Base-by-base conservation (phyloP, 495 filamentous ascomycete species). In the Neurospora sp. region DNA sequence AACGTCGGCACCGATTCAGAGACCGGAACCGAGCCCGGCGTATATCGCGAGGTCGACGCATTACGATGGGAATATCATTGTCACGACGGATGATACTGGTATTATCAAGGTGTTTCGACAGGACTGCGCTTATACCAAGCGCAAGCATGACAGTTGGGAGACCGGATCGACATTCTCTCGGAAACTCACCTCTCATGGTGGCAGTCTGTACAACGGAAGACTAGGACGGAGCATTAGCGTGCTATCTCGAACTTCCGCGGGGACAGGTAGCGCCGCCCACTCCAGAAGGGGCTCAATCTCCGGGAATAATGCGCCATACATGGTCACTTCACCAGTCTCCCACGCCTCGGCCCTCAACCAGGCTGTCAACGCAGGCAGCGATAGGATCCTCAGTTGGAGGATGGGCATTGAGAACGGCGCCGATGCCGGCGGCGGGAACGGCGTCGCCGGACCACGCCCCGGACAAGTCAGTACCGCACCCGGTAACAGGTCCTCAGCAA, bases 41-140 rank as follows among this genome's bases (percentile, higher is more conserved):
- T 97, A 94, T 78, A 82, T 96, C 27, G 85, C 91, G 8, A 88
- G 95, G 5, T 90, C 89, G 16, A 86, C 83, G 20, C 96, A 99
- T 79, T 86, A 85, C 6, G 92, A 91, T 74, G 96, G 96, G 39
- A 92, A 97, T 77, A 97, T 99, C 76, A 91, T 99, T 72, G 89
- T 98, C 72, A 94, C 94, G 0, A 93, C 96, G 16, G 94, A 97
- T 78, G 94, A 93, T 76, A 88, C 88, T 9, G 96, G 96, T 71
- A 87, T 88, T 48, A 96, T 99, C 81, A 97, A 97, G 80, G 90
- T 98, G 5, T 97, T 97, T 78, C 89, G 96, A 7, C 94, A 97
- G 81, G 94, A 97, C 81, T 98, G 95, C 77, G 96, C 96, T 2
- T 88, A 80, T 71, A 70, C 76, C 41, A 89, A 89, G 75, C 87